Evolutionary conservation across 108 stramenopile species (phyloP).

Genomic region (Skeletonema tropicum): DNA sequence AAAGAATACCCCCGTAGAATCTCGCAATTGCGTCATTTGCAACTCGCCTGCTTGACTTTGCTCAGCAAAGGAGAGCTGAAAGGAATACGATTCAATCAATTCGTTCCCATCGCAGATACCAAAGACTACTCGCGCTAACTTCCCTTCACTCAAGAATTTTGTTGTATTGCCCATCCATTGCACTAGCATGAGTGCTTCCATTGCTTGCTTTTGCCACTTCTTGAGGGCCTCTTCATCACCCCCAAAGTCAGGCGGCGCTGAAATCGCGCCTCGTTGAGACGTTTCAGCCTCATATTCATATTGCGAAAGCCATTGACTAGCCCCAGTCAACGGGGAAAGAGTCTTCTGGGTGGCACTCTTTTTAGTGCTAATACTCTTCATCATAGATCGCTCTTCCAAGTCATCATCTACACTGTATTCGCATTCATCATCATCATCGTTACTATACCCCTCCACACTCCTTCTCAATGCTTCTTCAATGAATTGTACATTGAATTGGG

Average conservation of each 20-base stretch:
- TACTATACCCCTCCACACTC: background rate
- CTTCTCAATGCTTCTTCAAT: conserved; percentile 4
- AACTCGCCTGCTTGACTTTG: background rate
- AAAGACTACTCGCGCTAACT: conserved; percentile 36
- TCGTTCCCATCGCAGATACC: conserved; percentile 26
- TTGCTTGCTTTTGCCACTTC: conserved; percentile 10
- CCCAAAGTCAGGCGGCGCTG: background rate
- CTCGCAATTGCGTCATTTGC: conserved; percentile 12
- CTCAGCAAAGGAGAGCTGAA: conserved; percentile 7
- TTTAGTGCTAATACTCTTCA: background rate
- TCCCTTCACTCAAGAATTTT: conserved; percentile 14
- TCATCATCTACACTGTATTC: conserved; percentile 1
- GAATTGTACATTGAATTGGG: conserved; percentile 12
- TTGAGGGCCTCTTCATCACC: background rate
- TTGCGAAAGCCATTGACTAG: background rate
- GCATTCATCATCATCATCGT: background rate
- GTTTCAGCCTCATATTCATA: background rate
- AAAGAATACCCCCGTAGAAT: conserved; percentile 22
- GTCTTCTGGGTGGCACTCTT: conserved; percentile 1
- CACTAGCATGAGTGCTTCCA: conserved; percentile 27
- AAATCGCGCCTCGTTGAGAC: background rate
- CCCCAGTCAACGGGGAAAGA: conserved; percentile 20
- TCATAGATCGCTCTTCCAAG: conserved; percentile 2
- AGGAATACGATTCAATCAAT: conserved; percentile 39
- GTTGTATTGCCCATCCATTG: conserved; percentile 28